Base-by-base conservation (phyloP, 371 early-diverging fungal species). In the Lichtheimia hyalospora region DNA sequence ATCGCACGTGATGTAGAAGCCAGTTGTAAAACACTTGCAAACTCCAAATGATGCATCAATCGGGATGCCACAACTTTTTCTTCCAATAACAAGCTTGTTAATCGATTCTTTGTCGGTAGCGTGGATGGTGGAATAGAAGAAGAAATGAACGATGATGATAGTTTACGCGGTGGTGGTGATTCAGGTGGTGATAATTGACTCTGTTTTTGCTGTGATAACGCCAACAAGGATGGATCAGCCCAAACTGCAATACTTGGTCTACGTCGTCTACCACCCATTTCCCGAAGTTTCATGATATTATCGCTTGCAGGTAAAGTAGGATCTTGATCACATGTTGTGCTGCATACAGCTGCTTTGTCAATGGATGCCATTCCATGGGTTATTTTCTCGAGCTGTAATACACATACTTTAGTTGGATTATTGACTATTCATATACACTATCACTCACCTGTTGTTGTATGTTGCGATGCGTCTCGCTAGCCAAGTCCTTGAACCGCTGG, bases 231-330 rank as follows among this genome's bases (percentile, higher is more conserved):
- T 41, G 90, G 87, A 58, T 92, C 93, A 0, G 89, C 73, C 94
- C 94, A 94, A 3, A 92, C 91, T 0, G 94, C 94, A 0, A 94
- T 87, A 57, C 89, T 89, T 4, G 84, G 89, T 21, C 92, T 71
- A 49, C 94, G 72, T 56, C 67, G 63, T 51, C 74, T 66, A 0
- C 82, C 81, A 27, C 72, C 84, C 20, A 61, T 68, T 8, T 62
- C 66, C 48, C 72, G 71, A 1, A 84, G 52, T 12, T 69, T 61
- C 16, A 41, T 64, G 8, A 70, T 63, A 3, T 62, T 39, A 3
- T 68, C 63, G 0, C 46, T 46, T 0, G 58, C 25, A 6, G 74
- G 76, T 34, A 70, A 55, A 3, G 75, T 77, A 8, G 81, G 81
- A 34, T 81, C 81, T 24, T 71, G 71, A 40, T 81, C 77, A 28